These are phyloP conservation scores for Scheffersomyces insectosa DNA, from an alignment of 1,139 yeast genomes.

Conservation along the genomic window DNA sequence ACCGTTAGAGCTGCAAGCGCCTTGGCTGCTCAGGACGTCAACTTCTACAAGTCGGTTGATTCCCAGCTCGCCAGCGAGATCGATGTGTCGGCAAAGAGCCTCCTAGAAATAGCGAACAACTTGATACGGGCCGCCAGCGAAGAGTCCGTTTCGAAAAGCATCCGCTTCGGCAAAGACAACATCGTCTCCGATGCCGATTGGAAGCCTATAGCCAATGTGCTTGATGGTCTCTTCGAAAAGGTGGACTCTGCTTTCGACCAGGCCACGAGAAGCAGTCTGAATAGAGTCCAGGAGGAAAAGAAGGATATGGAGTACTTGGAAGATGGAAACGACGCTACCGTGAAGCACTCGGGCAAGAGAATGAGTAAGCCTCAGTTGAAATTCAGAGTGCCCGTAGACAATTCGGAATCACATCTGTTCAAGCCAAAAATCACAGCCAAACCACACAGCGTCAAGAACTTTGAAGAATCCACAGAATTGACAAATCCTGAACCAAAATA, in stretches of 20 bases:
- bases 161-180: constrained; percentile 41
- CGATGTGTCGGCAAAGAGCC: constrained; percentile 40
- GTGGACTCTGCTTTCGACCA: constrained; percentile 57
- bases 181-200: constrained; percentile 44
- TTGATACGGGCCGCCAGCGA: constrained; percentile 47
- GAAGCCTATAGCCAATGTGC: constrained; percentile 59
- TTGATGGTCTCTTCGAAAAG: constrained; percentile 76
- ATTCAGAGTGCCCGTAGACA: constrained; percentile 64
- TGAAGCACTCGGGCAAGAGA: constrained; percentile 31
- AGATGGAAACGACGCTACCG: constrained; percentile 25
- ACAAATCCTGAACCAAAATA: constrained; percentile 23
- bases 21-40: constrained; percentile 77
- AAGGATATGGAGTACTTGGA: constrained; percentile 48
- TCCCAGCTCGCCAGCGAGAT: constrained; percentile 42
- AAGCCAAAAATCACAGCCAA: constrained; percentile 68
- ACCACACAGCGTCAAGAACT: constrained; percentile 65
- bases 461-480: constrained; percentile 51
- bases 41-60: constrained; percentile 73
- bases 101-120: constrained; percentile 56
- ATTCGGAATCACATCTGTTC: constrained; percentile 70
- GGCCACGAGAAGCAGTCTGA: constrained; percentile 12
- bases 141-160: constrained; percentile 4
- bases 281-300: constrained; percentile 13
- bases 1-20: constrained; percentile 72
- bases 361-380: constrained; percentile 71